Conservation (phyloP, 2,329 filamentous ascomycete species). For the Aspergillus versicolor region DNA sequence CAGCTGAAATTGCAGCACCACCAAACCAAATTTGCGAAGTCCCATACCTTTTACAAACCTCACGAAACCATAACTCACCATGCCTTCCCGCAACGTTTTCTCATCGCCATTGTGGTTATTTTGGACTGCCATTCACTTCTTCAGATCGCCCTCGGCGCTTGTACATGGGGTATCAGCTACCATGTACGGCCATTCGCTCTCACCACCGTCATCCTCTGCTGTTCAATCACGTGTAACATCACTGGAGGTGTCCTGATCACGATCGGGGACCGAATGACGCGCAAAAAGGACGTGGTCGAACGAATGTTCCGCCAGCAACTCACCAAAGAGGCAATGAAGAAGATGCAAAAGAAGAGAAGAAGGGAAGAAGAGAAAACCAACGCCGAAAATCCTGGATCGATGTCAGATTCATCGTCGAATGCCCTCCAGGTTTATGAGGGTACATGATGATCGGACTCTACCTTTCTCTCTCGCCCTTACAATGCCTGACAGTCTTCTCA, state of each 20-base stretch:
- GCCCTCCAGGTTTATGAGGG: neutral
- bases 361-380: slow-evolving; percentile 22
- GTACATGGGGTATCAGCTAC: slow-evolving; percentile 77
- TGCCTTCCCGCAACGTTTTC: slow-evolving; percentile 71
- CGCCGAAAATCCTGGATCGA: neutral
- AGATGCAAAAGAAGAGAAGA: slow-evolving; percentile 51
- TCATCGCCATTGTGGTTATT: slow-evolving; percentile 75
- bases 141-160: slow-evolving; percentile 75
- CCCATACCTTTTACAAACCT: slow-evolving; percentile 85
- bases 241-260: slow-evolving; percentile 73
- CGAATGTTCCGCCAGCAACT: slow-evolving; percentile 74
- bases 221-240: slow-evolving; percentile 75
- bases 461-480: neutral
- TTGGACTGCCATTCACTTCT: slow-evolving; percentile 77
- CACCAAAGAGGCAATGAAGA: slow-evolving; percentile 64
- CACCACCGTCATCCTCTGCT: slow-evolving; percentile 78
- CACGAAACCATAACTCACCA: slow-evolving; percentile 81
- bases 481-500: neutral
- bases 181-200: slow-evolving; percentile 66
- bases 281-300: slow-evolving; percentile 84
- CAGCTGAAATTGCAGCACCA: slow-evolving; percentile 72
- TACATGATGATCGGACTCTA: neutral
- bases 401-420: slow-evolving; percentile 21
- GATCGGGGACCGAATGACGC: slow-evolving; percentile 71
- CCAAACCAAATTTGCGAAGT: slow-evolving; percentile 75